A percentile compares a stretch with the other conserved stretches of the same genome.
Evolutionary conservation across 768 basidiomycete genomes (phyloP).

Genomic region (Termitomyces titanicus): DNA sequence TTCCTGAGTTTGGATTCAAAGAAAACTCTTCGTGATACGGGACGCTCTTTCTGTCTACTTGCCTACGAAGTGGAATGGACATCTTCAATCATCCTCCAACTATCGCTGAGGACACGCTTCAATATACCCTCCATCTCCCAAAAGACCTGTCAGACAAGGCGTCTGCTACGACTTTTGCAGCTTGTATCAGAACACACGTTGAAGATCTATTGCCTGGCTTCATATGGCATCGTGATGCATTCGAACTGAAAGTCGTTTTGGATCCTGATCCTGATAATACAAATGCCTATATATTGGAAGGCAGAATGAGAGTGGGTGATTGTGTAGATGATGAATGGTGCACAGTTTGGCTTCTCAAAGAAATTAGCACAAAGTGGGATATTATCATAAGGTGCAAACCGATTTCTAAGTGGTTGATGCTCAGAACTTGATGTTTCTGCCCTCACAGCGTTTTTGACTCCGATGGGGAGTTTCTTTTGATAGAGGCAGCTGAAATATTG

Average conservation of each 20-base stretch:
- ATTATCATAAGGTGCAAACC: conserved; percentile 67
- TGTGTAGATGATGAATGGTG: conserved; percentile 99
- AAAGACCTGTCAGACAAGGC: conserved; percentile 49
- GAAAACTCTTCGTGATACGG: neutral
- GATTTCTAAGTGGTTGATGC: neutral
- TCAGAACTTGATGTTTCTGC: conserved; percentile 1
- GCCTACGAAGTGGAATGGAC: conserved; percentile 38
- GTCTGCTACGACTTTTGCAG: conserved; percentile 61
- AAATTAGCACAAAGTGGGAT: conserved; percentile 78
- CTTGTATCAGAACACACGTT: conserved; percentile 59
- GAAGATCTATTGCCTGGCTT: conserved; percentile 54
- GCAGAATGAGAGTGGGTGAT: conserved; percentile 89
- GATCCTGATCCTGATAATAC: conserved; percentile 35
- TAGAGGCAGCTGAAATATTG: conserved; percentile 89
- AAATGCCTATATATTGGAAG: conserved; percentile 64
- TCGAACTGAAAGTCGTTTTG: conserved; percentile 66
- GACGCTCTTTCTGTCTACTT: neutral
- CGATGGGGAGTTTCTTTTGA: conserved; percentile 94
- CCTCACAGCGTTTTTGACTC: conserved; percentile 68
- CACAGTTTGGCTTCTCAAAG: conserved; percentile 81
- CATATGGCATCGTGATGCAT: conserved; percentile 83
- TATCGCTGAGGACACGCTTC: conserved; percentile 83
- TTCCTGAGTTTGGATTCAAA: neutral
- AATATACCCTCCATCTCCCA: conserved; percentile 70
- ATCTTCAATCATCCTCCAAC: conserved; percentile 73